phyloP scores from a whole-genome alignment of 2,329 filamentous ascomycete species.

The Ustulina deusta region DNA sequence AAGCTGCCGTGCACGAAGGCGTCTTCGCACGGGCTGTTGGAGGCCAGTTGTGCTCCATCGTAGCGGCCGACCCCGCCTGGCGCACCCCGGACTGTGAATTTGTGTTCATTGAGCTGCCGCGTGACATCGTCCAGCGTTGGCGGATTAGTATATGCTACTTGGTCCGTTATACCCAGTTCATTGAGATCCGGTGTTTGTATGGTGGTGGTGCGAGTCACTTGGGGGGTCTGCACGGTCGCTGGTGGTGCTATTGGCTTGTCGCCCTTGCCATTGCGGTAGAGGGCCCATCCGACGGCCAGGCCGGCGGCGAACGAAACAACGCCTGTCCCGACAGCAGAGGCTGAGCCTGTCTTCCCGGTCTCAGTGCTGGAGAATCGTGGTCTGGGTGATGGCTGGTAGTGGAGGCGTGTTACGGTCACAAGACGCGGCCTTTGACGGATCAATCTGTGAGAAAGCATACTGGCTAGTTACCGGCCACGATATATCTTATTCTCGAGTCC shows the following conservation, averaged over 20 bases:
- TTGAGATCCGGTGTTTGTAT: conserved; percentile 46
- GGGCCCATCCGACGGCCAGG: conserved; percentile 35
- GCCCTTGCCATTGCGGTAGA: conserved; percentile 25
- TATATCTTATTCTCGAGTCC: neutral
- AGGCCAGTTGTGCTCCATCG: conserved; percentile 51
- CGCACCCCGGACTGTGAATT: conserved; percentile 38
- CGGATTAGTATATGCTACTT: conserved; percentile 43
- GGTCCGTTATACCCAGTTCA: conserved; percentile 43
- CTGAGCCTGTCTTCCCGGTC: conserved; percentile 25
- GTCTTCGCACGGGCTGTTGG: conserved; percentile 53
- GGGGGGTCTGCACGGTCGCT: conserved; percentile 15
- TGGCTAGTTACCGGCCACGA: conserved; percentile 3
- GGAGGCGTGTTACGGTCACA: conserved; percentile 34
- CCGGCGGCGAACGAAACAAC: conserved; percentile 41
- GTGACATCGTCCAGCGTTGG: conserved; percentile 48
- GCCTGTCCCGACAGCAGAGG: conserved; percentile 27
- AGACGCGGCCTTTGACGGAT: conserved; percentile 42
- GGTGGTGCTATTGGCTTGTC: conserved; percentile 28
- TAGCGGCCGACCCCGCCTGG: conserved; percentile 46
- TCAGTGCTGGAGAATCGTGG: conserved; percentile 43
- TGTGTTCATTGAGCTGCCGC: conserved; percentile 47
- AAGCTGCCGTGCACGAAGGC: conserved; percentile 52
- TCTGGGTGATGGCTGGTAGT: conserved; percentile 29
- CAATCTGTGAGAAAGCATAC: conserved; percentile 41
- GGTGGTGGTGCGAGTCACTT: conserved; percentile 9